These are phyloP conservation scores for Aspergillus sp. DNA, from an alignment of 2,329 filamentous ascomycete species.

Conservation along the genomic window DNA sequence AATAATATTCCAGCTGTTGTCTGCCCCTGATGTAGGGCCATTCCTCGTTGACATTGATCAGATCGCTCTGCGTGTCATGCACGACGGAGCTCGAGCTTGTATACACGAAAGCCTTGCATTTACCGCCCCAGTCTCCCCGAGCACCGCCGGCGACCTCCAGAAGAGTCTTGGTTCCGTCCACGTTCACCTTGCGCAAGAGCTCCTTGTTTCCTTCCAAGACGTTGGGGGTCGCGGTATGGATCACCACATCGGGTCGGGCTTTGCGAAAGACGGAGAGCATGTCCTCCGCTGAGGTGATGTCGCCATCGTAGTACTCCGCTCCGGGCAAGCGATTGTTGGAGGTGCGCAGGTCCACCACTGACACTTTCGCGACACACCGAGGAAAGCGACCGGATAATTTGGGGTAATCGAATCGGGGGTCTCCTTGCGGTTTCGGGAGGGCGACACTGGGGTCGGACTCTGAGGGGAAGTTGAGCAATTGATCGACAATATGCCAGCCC, in stretches of 20 bases:
- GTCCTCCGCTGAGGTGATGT: constrained; percentile 67
- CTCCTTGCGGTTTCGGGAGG: constrained; percentile 33
- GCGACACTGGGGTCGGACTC: constrained; percentile 40
- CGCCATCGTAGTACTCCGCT: constrained; percentile 69
- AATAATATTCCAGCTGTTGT: constrained; percentile 77
- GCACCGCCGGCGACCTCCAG: constrained; percentile 65
- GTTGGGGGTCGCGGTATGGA: constrained; percentile 81
- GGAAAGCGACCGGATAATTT: constrained; percentile 40
- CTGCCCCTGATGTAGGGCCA: constrained; percentile 73
- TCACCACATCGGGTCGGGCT: constrained; percentile 74
- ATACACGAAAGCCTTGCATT: constrained; percentile 74
- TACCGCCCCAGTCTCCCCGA: constrained; percentile 59
- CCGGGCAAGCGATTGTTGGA: constrained; percentile 62
- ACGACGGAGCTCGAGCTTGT: constrained; percentile 87
- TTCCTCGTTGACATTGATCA: constrained; percentile 80
- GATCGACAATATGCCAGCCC: constrained; percentile 75
- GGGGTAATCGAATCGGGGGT: constrained; percentile 38
- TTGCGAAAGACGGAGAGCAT: constrained; percentile 63
- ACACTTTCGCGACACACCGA: constrained; percentile 51
- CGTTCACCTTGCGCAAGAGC: constrained; percentile 77
- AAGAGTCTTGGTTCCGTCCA: constrained; percentile 77
- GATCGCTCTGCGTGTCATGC: constrained; percentile 74
- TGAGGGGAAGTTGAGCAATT: constrained; percentile 62
- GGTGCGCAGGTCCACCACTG: constrained; percentile 71
- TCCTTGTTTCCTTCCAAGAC: constrained; percentile 52